A percentile compares a stretch with the other conserved stretches of the same genome.
phyloP scores from a whole-genome alignment of 1,139 yeast genomes.

The Yamadazyma siamensis region DNA sequence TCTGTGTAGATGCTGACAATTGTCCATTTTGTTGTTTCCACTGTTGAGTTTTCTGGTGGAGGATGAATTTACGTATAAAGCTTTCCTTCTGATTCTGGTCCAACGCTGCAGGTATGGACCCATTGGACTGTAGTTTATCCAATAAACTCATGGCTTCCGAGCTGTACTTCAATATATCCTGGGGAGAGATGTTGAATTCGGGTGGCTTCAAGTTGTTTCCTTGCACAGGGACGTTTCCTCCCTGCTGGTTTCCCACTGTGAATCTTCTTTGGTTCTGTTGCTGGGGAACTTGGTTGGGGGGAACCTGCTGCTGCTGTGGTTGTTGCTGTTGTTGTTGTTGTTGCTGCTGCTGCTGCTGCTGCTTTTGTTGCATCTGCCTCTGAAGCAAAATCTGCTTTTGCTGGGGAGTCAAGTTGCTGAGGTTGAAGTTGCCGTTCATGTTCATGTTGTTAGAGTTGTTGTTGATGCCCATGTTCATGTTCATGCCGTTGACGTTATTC shows the following conservation, averaged over 20 bases:
- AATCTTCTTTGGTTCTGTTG: constrained; percentile 10
- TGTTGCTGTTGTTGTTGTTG: constrained; percentile 6
- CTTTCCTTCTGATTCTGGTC: constrained; percentile 36
- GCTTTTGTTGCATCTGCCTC: constrained; percentile 29
- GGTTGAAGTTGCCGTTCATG: constrained; percentile 8
- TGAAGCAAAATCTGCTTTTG: constrained; percentile 35
- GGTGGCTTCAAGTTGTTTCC: constrained; percentile 26
- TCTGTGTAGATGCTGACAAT: constrained; percentile 7
- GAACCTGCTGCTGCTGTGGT: constrained; percentile 10
- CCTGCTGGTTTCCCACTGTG: constrained; percentile 11
- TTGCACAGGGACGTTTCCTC: constrained; percentile 8
- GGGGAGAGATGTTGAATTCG: constrained; percentile 37
- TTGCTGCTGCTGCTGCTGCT: constrained; percentile 6
- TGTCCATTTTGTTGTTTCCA: constrained; percentile 39
- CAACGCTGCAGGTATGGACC: constrained; percentile 29
- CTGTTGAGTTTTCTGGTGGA: constrained; percentile 39
- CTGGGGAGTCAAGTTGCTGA: constrained; percentile 31
- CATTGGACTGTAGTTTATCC: constrained; percentile 35
- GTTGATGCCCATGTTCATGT: too few species aligned
- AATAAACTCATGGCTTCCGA: constrained; percentile 41
- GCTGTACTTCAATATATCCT: constrained; percentile 39
- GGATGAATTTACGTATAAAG: constrained; percentile 38
- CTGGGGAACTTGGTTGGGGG: constrained; percentile 8
- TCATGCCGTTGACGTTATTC: constrained; percentile 10
- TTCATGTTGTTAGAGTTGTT: neutral